phyloP scores from a whole-genome alignment of 108 stramenopile species.

The Nitzschia putrida region DNA sequence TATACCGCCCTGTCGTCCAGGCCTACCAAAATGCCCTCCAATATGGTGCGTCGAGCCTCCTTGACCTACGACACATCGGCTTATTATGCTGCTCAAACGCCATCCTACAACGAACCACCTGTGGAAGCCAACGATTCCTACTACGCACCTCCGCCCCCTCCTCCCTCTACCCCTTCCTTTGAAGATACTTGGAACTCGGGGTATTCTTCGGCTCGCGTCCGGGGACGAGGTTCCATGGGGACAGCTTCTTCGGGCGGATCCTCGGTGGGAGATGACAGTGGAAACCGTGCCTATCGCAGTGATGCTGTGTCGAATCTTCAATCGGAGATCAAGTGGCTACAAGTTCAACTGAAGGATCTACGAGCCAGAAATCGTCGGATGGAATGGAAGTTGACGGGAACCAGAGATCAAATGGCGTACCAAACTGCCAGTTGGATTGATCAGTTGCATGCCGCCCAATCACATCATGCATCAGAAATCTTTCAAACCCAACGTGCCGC shows the following conservation, averaged over 20 bases:
- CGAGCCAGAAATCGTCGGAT: neutral
- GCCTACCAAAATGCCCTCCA: constrained; percentile 2
- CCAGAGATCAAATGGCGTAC: constrained; percentile 18
- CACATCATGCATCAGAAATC: constrained; percentile 5
- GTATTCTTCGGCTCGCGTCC: too few species aligned
- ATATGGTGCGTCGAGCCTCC: constrained; percentile 2
- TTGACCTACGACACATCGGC: neutral
- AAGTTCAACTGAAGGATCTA: constrained; percentile 3
- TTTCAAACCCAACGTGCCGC: constrained; percentile 18
- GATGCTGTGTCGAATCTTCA: too few species aligned
- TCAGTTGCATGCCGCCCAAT: constrained; percentile 15
- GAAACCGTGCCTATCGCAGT: too few species aligned
- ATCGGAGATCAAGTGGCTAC: constrained; percentile 5
- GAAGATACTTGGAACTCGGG: neutral
- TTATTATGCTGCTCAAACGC: neutral
- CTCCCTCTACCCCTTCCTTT: neutral
- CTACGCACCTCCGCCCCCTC: neutral
- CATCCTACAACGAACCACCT: neutral
- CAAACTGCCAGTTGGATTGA: constrained; percentile 14
- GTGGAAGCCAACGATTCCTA: neutral
- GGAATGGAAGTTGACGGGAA: constrained; percentile 12
- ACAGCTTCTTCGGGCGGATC: neutral
- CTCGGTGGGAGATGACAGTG: neutral
- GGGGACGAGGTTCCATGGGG: neutral
- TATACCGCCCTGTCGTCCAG: neutral